Base-by-base conservation (phyloP, 73 alveolate species). In the Urostyla sp. region DNA sequence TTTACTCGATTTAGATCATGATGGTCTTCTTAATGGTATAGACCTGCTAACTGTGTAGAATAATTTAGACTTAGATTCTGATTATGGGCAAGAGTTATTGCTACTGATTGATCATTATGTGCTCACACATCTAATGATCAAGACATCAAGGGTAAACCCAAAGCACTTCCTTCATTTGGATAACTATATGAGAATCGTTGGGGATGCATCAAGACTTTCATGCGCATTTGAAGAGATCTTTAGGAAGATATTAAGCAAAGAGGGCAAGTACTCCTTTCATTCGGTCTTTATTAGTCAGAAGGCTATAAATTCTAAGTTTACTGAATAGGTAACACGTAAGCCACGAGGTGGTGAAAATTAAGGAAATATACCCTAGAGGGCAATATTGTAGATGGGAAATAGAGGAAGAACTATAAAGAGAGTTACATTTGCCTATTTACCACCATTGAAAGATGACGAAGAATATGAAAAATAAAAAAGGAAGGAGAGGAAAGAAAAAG, bases 1-100 rank as follows among this genome's bases (percentile, higher is more conserved):
- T 24, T 18, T 69, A 5, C 57, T 30, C 0, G 83, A 69, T 31
- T 46, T 69, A 5, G 83, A 69, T 45, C 67, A 69, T 49, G 69
- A 69, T 69, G 83, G 83, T 1, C 72, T 69, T 3, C 53, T 69
- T 31, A 69, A 45, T 69, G 83, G 83, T 11, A 49, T 69, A 7
- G 83, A 69, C 49, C 27, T 69, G 18, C 35, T 69, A 16, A 69
- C 83, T n/a, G 56, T 40, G 69, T 35, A 69, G 40, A 69, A 69
- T 5, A 13, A n/a, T 5, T 4, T 69, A 27, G 69, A 69, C 34
- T 30, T 49, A 6, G 30, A 15, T 34, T 69, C 83, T 5, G 34
- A 18, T 11, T 69, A 69, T 30, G 83, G 72, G 24, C n/a, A 48
- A 27, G 83, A 69, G 31, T 8, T 69, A 10, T 49, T 48, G 45